phyloP scores from a whole-genome alignment of 2,329 filamentous ascomycete genomes.

The Colletotrichum spinosum region DNA sequence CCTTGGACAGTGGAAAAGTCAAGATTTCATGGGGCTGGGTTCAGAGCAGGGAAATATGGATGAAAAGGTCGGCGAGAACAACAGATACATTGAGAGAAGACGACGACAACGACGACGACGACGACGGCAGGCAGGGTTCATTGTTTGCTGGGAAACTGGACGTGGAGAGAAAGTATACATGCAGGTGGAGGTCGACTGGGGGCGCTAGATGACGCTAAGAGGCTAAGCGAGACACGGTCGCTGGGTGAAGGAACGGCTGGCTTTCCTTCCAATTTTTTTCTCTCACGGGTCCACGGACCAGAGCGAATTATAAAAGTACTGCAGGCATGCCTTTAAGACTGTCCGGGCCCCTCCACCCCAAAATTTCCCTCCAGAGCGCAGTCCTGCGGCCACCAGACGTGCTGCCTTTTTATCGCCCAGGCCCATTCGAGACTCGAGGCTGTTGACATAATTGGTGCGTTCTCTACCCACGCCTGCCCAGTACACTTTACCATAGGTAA shows the following conservation, averaged over 20 bases:
- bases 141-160: slow-evolving; percentile 34
- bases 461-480: neutral
- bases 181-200: slow-evolving; percentile 33
- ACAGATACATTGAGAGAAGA: neutral
- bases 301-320: slow-evolving; percentile 38
- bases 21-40: too few relatives aligned
- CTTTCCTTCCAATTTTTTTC: slow-evolving; percentile 38
- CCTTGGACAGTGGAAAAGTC: too few relatives aligned
- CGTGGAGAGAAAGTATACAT: too few relatives aligned
- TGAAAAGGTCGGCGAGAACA: slow-evolving; percentile 22
- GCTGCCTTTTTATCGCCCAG: slow-evolving; percentile 30
- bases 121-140: slow-evolving; percentile 30
- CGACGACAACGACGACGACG: slow-evolving; percentile 22
- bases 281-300: slow-evolving; percentile 37
- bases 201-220: slow-evolving; percentile 37
- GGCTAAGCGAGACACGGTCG: slow-evolving; percentile 38
- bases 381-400: slow-evolving; percentile 32
- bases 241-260: slow-evolving; percentile 38
- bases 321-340: slow-evolving; percentile 38
- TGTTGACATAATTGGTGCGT: slow-evolving; percentile 18
- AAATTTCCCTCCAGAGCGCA: slow-evolving; percentile 38
- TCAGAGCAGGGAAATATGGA: neutral
- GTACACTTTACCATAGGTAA: neutral
- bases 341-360: slow-evolving; percentile 38
- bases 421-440: slow-evolving; percentile 21